Percentiles rank a stretch among this genome's conserved stretches.
Evolutionary conservation across 345 rosid genomes (phyloP).

Genomic region (Gossypium mustelinum): DNA sequence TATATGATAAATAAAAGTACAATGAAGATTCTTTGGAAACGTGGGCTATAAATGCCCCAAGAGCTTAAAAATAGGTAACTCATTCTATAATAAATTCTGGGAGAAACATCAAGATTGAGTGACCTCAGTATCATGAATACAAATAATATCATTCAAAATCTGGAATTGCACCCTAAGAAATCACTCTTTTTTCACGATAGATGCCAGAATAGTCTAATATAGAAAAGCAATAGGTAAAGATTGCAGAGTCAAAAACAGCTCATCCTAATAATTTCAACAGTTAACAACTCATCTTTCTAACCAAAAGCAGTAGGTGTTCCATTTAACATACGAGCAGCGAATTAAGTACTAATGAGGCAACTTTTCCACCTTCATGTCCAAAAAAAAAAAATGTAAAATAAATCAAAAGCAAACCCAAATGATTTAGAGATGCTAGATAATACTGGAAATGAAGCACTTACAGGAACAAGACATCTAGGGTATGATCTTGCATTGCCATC

Average conservation of each 20-base stretch:
- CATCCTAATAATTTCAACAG: background rate
- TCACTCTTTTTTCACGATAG: background rate
- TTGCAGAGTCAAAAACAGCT: background rate
- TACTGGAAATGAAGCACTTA: conserved; percentile 27
- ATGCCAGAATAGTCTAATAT: background rate
- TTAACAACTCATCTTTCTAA: background rate
- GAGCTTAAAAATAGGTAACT: background rate
- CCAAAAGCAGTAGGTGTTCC: background rate
- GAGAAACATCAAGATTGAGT: background rate
- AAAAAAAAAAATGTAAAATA: background rate
- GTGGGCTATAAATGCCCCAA: background rate
- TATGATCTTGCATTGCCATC: conserved; percentile 55
- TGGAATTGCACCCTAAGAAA: background rate
- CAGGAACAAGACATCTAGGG: conserved; percentile 56
- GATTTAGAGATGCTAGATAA: conserved; percentile 8
- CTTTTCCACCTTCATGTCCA: background rate
- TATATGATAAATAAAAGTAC: background rate
- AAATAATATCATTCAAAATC: background rate
- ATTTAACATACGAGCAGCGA: background rate
- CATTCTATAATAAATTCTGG: background rate
- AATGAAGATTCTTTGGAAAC: background rate
- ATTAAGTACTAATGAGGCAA: background rate
- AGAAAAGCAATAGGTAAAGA: background rate
- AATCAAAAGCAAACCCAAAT: conserved; percentile 5
- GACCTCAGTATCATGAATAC: background rate